A percentile compares a stretch with the other conserved stretches of the same genome.
phyloP scores from a whole-genome alignment of 345 rosid species.

The Salix purpurea region DNA sequence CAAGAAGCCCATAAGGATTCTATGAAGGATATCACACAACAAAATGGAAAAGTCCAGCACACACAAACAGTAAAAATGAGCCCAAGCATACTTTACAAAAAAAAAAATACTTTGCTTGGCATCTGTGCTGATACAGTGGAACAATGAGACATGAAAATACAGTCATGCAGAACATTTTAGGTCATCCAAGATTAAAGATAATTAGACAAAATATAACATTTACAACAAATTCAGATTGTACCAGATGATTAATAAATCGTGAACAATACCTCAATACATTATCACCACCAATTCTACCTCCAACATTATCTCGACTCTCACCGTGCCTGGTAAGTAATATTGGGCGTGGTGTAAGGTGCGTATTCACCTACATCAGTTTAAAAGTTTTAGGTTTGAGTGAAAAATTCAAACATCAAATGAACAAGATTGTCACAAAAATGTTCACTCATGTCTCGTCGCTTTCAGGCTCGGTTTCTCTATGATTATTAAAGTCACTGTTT shows the following conservation, averaged over 20 bases:
- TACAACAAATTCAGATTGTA: neutral
- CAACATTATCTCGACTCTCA: constrained; percentile 90
- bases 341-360: constrained; percentile 97
- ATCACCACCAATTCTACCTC: constrained; percentile 98
- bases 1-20: neutral
- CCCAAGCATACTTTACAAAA: neutral
- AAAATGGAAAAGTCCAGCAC: neutral
- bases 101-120: neutral
- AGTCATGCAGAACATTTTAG: neutral
- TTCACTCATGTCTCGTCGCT: neutral
- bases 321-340: constrained; percentile 98
- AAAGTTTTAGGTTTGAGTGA: neutral
- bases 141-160: neutral
- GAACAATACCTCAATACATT: constrained; percentile 62
- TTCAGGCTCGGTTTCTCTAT: neutral
- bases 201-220: neutral
- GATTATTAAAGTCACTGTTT: neutral
- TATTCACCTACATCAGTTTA: constrained; percentile 67
- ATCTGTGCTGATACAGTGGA: neutral
- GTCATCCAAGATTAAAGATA: neutral
- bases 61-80: neutral
- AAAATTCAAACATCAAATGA: neutral
- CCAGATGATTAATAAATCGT: neutral
- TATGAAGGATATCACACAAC: neutral
- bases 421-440: neutral